Base-by-base conservation (phyloP, 2,329 filamentous ascomycete species). In the Pestalotiopsis sp. region DNA sequence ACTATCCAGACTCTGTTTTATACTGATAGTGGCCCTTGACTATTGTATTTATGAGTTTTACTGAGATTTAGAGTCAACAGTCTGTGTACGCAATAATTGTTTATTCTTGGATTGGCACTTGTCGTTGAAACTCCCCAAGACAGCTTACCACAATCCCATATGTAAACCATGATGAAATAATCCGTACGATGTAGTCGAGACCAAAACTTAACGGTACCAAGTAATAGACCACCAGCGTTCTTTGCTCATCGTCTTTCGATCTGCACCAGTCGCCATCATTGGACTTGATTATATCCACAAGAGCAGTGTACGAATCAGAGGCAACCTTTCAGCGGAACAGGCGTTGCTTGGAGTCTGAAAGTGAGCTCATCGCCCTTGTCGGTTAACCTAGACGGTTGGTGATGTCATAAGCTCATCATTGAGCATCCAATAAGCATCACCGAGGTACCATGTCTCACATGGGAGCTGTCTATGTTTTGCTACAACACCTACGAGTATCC, bases 401-500 rank as follows among this genome's bases (percentile, higher is more conserved):
- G 45, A 64, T 49, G 62, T 64, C 62, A 64, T 64, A 23, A 64
- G 38, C 36, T 67, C 25, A 52, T 60, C 45, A 57, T 62, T 39
- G 36, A 62, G 31, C 59, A 12, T 41, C 59, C 36, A 36, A 62
- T 20, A 36, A 39, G 31, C 27, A 36, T 62, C 59, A 62, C 25
- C 31, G 25, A n/a, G 59, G 27, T 38, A 61, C 14, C 45, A 52
- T 52, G 45, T 52, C 45, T 52, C 45, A 23, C 45, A 52, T 1
- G 14, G 20, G 6, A n/a, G n/a, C 20, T 23, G 45, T 9, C 45
- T 6, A 23, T 36, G 17, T 52, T n/a, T 52, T 52, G 45, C 45
- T 52, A 52, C 45, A 52, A 52, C 23, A 52, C 45, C 45, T 9
- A 20, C 31, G 11, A 52, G 45, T n/a, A 52, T 3, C 23, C 45